Evolutionary conservation across 2,329 filamentous ascomycete species (phyloP).

Genomic region (Xylaria sp.): DNA sequence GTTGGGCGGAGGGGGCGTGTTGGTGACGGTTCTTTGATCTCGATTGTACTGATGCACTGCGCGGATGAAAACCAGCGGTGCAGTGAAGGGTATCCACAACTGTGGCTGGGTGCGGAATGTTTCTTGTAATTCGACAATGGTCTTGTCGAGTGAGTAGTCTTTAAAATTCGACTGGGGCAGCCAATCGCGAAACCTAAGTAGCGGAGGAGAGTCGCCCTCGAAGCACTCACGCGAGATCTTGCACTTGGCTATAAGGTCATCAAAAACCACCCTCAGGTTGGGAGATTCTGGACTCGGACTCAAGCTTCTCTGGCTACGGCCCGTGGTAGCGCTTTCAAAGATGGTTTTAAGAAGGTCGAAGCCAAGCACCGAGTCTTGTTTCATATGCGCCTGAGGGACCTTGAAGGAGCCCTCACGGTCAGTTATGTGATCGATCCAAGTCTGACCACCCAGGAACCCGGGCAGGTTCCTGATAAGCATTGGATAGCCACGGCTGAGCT

Average conservation of each 20-base stretch:
- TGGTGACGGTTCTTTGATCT: background rate
- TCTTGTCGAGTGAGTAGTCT: slow-evolving; percentile 5
- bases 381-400: background rate
- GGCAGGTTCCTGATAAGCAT: slow-evolving; percentile 31
- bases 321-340: slow-evolving; percentile 21
- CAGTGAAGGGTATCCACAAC: slow-evolving; percentile 25
- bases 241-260: slow-evolving; percentile 20
- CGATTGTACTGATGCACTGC: slow-evolving; percentile 37
- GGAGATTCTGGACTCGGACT: background rate
- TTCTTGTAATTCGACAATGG: slow-evolving; percentile 16
- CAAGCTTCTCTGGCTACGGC: background rate
- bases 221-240: slow-evolving; percentile 12
- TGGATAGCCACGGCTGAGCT: slow-evolving; percentile 12
- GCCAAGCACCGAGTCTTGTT: background rate
- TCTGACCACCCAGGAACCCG: slow-evolving; percentile 25
- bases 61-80: slow-evolving; percentile 34
- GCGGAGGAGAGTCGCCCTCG: slow-evolving; percentile 21
- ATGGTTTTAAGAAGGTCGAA: slow-evolving; percentile 27
- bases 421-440: slow-evolving; percentile 19
- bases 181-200: slow-evolving; percentile 29
- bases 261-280: slow-evolving; percentile 16
- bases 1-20: background rate
- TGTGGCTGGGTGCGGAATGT: background rate
- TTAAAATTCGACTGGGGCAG: slow-evolving; percentile 19
- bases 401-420: slow-evolving; percentile 26